Base-by-base conservation (phyloP, 2,329 filamentous ascomycete genomes). In the Claviceps sp. region DNA sequence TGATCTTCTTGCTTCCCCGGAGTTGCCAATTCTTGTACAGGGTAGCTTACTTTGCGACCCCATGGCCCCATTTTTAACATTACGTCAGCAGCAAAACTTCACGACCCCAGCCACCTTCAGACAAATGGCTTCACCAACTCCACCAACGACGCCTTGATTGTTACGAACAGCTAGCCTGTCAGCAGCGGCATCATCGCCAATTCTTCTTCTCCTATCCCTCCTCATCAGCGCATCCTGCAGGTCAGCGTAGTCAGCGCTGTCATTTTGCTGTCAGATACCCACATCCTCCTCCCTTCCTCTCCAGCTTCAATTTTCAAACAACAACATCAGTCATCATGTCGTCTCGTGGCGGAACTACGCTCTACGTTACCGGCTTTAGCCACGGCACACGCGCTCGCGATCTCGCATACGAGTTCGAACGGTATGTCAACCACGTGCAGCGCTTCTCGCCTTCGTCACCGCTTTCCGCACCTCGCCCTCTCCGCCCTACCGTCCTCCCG, bases 391-490 rank as follows among this genome's bases (percentile, higher is more conserved):
- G 93, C 78, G 89, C 93, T 71, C 89, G 93, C 82, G 90, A 98
- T 79, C 87, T 97, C 71, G 89, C 91, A 77, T 96, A 95, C 87
- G 91, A 97, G 80, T 97, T 97, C 87, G 91, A 97, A 90, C 89
- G 91, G 89, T 96, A 95, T 82, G 90, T 95, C 79, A 77, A 71
- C 75, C 72, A 74, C 67, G 67, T 59, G 61, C 62, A 50, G 61
- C 65, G 65, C 60, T 63, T 62, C 62, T 66, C 72, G 70, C 63
- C 63, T 58, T 61, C 67, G 65, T 63, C 64, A 60, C 59, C 63
- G 60, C 49, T 60, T 58, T 62, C 63, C 62, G 62, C 61, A 64
- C 63, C 64, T 67, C 66, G 63, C 62, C 63, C 63, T 24, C 13
- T 67, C 68, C 68, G 70, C 72, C 71, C 71, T 73, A 70, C 70